These are phyloP conservation scores for Gynostemma pentaphyllum DNA, from an alignment of 306 rosid species.

Conservation along the genomic window DNA sequence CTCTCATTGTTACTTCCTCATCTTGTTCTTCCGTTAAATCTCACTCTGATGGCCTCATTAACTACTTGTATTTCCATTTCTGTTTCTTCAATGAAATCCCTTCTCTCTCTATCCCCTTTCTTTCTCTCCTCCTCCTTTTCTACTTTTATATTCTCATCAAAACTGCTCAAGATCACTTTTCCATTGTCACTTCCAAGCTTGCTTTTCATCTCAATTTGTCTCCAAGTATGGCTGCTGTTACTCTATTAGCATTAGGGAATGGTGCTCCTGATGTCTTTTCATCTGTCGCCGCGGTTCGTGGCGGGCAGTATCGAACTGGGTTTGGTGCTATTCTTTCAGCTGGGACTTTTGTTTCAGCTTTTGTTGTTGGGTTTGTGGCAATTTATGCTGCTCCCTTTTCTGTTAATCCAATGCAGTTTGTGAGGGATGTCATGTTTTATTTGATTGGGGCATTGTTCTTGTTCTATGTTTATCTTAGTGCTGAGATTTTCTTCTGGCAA, in stretches of 20 bases:
- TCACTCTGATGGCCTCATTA: conserved; percentile 39
- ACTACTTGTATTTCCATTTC: conserved; percentile 33
- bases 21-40: conserved; percentile 21
- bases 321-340: conserved; percentile 87
- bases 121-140: conserved; percentile 46
- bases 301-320: conserved; percentile 74
- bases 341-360: conserved; percentile 81
- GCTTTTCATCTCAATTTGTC: conserved; percentile 56
- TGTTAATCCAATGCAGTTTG: conserved; percentile 60
- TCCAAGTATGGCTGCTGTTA: conserved; percentile 84
- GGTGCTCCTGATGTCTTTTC: conserved; percentile 89
- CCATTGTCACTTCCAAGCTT: conserved; percentile 63
- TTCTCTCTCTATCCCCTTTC: conserved; percentile 33
- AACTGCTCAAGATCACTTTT: conserved; percentile 82
- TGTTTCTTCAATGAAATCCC: conserved; percentile 31
- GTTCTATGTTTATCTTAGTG: conserved; percentile 78
- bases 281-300: conserved; percentile 78
- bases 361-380: conserved; percentile 86
- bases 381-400: conserved; percentile 78
- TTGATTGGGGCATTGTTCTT: conserved; percentile 60
- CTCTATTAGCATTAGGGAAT: conserved; percentile 79
- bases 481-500: conserved; percentile 93
- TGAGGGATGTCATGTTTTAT: conserved; percentile 73
- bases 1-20: conserved; percentile 20
- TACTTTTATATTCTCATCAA: conserved; percentile 85